Base-by-base conservation (phyloP, 371 early-diverging fungal species). In the Dinochytrium kinnereticum region DNA sequence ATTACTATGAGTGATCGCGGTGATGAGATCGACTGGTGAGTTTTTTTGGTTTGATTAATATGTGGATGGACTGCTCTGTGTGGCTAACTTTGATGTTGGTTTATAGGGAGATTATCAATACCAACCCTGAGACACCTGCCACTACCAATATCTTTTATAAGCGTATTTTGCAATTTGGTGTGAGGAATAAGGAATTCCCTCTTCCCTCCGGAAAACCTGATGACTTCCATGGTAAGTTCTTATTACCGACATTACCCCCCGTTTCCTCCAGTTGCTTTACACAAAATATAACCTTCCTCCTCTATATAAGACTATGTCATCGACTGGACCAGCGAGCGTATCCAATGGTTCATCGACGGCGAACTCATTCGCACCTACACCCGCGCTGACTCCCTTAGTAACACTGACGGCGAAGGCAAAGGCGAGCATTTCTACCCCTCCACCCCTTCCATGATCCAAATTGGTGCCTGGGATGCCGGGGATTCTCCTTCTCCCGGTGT, bases 11-110 rank as follows among this genome's bases (percentile, higher is more conserved):
- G 74, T 50, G 71, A 71, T 40, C 71, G 44, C 7, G 71, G 71
- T 21, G 91, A 91, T 73, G 91, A 91, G 75, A 89, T 91, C 59
- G 91, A 91, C 75, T 91, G 89, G 80, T 91, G 90, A 80, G 81
- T 83, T 69, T n/a, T n/a, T n/a, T n/a, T n/a, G n/a, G n/a, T n/a
- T n/a, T n/a, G n/a, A n/a, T n/a, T n/a, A n/a, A n/a, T n/a, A n/a
- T n/a, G n/a, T n/a, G n/a, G n/a, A n/a, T n/a, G n/a, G n/a, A n/a
- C 87, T 33, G 17, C 28, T 7, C 55, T 64, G 15, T 38, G 7
- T 36, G 24, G 5, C 33, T 19, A 64, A 10, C 24, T 7, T 33
- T 24, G 7, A 64, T 17, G 10, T 17, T 38, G 37, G 21, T 24
- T 44, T 28, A 19, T 44, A 34, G 40, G 39, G 71, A 71, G 51